Conservation (phyloP, 371 early-diverging fungal genomes). For the Furculomyces boomerangus region DNA sequence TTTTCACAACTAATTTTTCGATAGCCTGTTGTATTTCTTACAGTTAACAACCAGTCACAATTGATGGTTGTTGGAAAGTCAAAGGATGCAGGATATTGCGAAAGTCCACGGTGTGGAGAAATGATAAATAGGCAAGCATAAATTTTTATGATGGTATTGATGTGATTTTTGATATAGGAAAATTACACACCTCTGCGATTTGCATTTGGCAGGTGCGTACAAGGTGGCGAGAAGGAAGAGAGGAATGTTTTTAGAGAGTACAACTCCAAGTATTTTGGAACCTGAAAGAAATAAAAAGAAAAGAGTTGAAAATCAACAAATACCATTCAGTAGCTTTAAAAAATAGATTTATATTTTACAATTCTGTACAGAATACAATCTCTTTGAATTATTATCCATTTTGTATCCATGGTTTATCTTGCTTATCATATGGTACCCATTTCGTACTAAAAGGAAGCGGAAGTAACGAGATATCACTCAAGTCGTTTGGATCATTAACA, state of each 20-base stretch:
- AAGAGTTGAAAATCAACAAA: neutral
- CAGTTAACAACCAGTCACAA: neutral
- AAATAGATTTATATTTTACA: neutral
- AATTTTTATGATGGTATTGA: neutral
- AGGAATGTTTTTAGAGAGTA: constrained; percentile 1
- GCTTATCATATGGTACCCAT: constrained; percentile 8
- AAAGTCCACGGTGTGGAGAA: neutral
- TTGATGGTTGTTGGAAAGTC: neutral
- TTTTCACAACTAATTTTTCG: neutral
- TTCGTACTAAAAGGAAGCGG: constrained; percentile 15
- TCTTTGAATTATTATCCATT: neutral
- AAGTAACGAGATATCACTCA: constrained; percentile 5
- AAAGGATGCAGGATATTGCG: neutral
- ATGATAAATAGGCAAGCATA: neutral
- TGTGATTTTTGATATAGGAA: neutral
- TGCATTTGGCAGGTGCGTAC: neutral
- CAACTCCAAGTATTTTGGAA: neutral
- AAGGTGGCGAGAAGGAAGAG: neutral
- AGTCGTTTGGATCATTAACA: constrained; percentile 1
- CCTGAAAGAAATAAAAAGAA: constrained; percentile 1
- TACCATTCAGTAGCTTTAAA: neutral
- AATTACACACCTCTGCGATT: neutral
- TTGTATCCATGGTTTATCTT: constrained; percentile 7
- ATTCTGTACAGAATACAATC: neutral
- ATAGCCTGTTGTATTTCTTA: neutral